Evolutionary conservation across 75 land plant species (phyloP), one percentile per base, ranked within the genome.

Genomic region (Gnetum montanum): DNA sequence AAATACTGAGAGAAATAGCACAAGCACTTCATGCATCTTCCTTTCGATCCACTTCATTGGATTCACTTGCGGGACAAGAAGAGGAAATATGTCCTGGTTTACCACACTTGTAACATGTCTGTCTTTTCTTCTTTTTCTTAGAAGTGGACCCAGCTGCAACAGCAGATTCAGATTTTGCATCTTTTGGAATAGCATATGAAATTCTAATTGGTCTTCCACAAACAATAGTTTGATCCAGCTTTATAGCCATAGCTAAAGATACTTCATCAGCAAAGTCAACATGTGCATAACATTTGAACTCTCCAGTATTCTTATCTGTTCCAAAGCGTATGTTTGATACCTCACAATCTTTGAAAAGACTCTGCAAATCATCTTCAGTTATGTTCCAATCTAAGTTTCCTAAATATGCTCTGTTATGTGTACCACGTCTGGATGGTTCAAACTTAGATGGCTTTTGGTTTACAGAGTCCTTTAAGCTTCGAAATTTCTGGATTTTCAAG

Each of bases 381-480:
- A 85, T 59, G 27, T 82, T 90, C 90, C 96, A 94, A 23, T 90
- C 59, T 34, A 94, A 61, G 61, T 94, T 89, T 28, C 98, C 98
- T 40, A 80, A 69, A 52, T 85, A 94, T 18, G 81, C 82, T 43
- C 84, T 71, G 43, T 77, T 70, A 58, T 0, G 38, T 13, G 1
- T 8, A 36, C 76, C 83, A 27, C 71, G 45, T 7, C 66, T 66
- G 38, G 57, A 25, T 10, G 83, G 87, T 18, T 75, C 43, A 61
- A 83, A 83, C 47, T 61, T 59, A 12, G 67, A 3, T 29, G 37
- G 2, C 57, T 50, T 65, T 8, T 58, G 23, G 33, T 52, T 33
- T 36, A 57, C 19, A 64, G 48, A 19, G 36, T 34, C 28, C 65
- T 54, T 18, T 38, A 26, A 63, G 12, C 55, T 43, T 35, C 58